Conservation (phyloP, 2,329 filamentous ascomycete species). For the Colletotrichum sojae region DNA sequence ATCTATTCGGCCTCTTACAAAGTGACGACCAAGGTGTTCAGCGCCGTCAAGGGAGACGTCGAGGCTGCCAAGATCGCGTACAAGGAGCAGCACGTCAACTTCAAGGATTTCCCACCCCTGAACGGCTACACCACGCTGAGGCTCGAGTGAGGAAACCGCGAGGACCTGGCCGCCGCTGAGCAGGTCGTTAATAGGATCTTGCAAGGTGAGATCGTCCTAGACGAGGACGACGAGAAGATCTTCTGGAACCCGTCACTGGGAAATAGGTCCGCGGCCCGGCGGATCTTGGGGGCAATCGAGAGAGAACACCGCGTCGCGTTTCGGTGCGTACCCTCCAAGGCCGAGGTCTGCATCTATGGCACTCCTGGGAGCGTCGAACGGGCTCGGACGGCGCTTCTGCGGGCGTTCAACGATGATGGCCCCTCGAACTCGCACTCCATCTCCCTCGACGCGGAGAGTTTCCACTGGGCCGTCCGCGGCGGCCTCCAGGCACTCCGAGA, state of each 20-base stretch:
- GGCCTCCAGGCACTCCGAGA: slow-evolving; percentile 48
- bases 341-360: slow-evolving; percentile 49
- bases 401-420: slow-evolving; percentile 47
- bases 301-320: slow-evolving; percentile 45
- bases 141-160: slow-evolving; percentile 52
- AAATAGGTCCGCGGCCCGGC: background rate
- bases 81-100: slow-evolving; percentile 47
- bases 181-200: slow-evolving; percentile 50
- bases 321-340: slow-evolving; percentile 47
- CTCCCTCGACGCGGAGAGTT: slow-evolving; percentile 34
- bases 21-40: slow-evolving; percentile 51
- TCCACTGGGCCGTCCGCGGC: slow-evolving; percentile 50
- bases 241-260: slow-evolving; percentile 53
- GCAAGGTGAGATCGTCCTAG: slow-evolving; percentile 48
- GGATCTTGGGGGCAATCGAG: background rate
- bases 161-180: slow-evolving; percentile 51
- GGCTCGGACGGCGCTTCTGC: slow-evolving; percentile 41
- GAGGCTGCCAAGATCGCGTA: slow-evolving; percentile 47
- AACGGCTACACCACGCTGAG: slow-evolving; percentile 52
- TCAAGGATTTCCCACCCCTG: slow-evolving; percentile 46
- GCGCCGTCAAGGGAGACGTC: slow-evolving; percentile 49
- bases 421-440: background rate
- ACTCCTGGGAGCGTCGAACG: slow-evolving; percentile 37
- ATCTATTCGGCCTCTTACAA: slow-evolving; percentile 56
- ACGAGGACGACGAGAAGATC: slow-evolving; percentile 37